These are phyloP conservation scores for Cryptococcus floricola DNA, from an alignment of 1,284 basidiomycete genomes.

Conservation along the genomic window DNA sequence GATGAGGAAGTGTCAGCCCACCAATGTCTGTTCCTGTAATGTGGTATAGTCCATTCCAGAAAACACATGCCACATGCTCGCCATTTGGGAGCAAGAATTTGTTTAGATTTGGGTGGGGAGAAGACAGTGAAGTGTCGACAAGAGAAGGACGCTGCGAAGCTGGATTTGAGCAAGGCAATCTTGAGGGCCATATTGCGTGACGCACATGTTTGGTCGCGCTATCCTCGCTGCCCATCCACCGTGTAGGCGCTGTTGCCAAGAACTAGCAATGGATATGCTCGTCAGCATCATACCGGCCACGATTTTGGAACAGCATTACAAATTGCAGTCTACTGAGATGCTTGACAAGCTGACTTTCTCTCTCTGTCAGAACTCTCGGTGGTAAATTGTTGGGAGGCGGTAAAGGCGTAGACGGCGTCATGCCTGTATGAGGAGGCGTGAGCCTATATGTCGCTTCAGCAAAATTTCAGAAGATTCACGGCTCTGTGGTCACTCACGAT, in stretches of 20 bases:
- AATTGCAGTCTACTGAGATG: conserved; percentile 45
- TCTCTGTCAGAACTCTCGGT: conserved; percentile 29
- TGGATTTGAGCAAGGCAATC: no score
- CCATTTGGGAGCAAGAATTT: conserved; percentile 76
- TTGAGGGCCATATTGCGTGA: background rate
- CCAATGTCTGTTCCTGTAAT: conserved; percentile 73
- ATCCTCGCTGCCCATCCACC: conserved; percentile 33
- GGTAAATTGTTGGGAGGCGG: conserved; percentile 19
- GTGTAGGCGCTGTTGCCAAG: conserved; percentile 65
- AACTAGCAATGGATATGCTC: conserved; percentile 56
- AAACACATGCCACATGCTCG: conserved; percentile 81
- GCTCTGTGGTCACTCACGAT: no score
- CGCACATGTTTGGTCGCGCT: background rate
- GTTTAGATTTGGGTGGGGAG: conserved; percentile 64
- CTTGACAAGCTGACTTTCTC: conserved; percentile 34
- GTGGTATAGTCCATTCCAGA: conserved; percentile 84
- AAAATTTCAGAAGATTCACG: no score
- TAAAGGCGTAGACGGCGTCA: conserved; percentile 21
- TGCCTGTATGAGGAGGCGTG: conserved; percentile 2
- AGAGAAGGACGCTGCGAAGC: conserved; percentile 18
- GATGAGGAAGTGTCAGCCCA: conserved; percentile 16
- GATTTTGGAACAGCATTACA: conserved; percentile 17
- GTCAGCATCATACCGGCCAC: background rate
- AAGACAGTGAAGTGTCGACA: conserved; percentile 48
- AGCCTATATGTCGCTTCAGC: background rate